Evolutionary conservation across 2,329 filamentous ascomycete species (phyloP), one percentile per base, ranked within the genome.

Genomic region (Neofusicoccum kwambonambiense): DNA sequence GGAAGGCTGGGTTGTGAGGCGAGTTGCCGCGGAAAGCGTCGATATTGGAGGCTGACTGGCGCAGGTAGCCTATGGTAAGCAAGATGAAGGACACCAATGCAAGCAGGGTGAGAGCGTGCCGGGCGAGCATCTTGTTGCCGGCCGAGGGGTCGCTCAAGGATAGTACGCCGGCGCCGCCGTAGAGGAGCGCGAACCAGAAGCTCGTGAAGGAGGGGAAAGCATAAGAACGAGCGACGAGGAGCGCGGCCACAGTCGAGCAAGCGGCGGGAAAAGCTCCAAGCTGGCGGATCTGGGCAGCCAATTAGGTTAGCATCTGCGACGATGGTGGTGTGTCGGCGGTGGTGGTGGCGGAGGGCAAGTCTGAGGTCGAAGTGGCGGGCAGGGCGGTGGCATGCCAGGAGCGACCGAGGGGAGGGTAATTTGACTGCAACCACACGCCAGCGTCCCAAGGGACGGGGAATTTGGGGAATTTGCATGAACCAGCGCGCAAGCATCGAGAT

Each of bases 11-110:
- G 37, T 70, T 62, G 9, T 72, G 70, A 19, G 68, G 66, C 3
- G 62, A 61, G 11, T 68, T 45, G 17, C 68, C 61, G 44, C 72
- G 68, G 2, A 61, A 39, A 19, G 67, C 17, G 12, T 63, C 34
- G 56, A 60, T 47, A n/a, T 19, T 60, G 31, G 66, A 60, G 6
- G 65, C 35, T 67, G 62, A 51, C 50, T 69, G 54, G 67, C 45
- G 57, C 62, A 67, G 50, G 68, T 71, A 19, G 68, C 66, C 60
- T 70, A 68, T 37, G 12, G 47, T 64, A 11, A 75, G 35, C 13
- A 73, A 49, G 9, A 67, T 69, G 39, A 75, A 67, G 2, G 74
- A 76, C 17, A 75, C 57, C 4, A 69, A 66, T 15, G 72, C 70
- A 41, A 75, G 64, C 19, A 70, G 67, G 62, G 73, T 68, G 12